Percentiles rank a stretch among this genome's conserved stretches.
These are phyloP conservation scores for Tolypocladium endophyticum DNA, from an alignment of 2,329 filamentous ascomycete genomes.

Conservation along the genomic window DNA sequence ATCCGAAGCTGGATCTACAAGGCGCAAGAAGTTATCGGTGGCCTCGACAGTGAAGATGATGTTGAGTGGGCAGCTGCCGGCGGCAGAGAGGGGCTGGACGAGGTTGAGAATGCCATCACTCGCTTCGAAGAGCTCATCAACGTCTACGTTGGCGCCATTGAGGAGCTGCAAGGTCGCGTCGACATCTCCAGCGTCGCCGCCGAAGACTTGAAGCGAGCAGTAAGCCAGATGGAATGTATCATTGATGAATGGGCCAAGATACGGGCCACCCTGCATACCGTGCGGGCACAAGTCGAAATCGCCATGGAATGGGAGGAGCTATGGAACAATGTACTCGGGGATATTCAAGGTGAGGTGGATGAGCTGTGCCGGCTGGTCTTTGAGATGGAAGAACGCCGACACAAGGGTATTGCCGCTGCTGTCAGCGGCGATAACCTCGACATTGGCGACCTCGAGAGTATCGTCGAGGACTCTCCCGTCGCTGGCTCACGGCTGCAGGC, in stretches of 20 bases:
- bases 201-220: slow-evolving; percentile 62
- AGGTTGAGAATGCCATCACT: slow-evolving; percentile 63
- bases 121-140: slow-evolving; percentile 85
- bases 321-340: slow-evolving; percentile 86
- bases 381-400: slow-evolving; percentile 93
- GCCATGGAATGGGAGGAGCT: slow-evolving; percentile 99
- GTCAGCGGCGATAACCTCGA: slow-evolving; percentile 57
- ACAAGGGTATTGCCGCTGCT: slow-evolving; percentile 61
- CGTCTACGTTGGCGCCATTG: slow-evolving; percentile 89
- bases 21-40: slow-evolving; percentile 77
- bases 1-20: slow-evolving; percentile 92
- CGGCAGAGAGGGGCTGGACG: slow-evolving; percentile 68
- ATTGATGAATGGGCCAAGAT: slow-evolving; percentile 78
- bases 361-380: slow-evolving; percentile 74
- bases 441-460: slow-evolving; percentile 83
- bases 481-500: slow-evolving; percentile 38
- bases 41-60: slow-evolving; percentile 89
- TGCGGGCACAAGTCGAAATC: slow-evolving; percentile 87
- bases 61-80: slow-evolving; percentile 93
- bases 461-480: slow-evolving; percentile 75
- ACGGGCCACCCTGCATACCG: slow-evolving; percentile 61
- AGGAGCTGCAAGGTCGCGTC: slow-evolving; percentile 68
- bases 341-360: slow-evolving; percentile 82
- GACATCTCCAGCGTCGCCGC: slow-evolving; percentile 65
- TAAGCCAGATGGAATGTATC: slow-evolving; percentile 83